Conservation (phyloP, 2,329 filamentous ascomycete genomes). For the Paraphaeosphaeria minitans region DNA sequence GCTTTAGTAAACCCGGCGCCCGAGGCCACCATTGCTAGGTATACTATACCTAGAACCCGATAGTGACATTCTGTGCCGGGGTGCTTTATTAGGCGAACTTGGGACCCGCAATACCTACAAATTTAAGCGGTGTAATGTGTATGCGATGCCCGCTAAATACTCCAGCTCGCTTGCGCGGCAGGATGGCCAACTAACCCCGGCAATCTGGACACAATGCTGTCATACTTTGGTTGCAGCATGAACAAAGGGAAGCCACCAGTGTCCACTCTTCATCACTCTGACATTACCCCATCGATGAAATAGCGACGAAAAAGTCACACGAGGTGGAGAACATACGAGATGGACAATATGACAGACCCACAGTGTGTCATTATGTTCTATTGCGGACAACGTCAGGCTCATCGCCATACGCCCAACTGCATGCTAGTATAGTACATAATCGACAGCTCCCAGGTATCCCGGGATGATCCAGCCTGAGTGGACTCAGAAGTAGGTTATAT, state of each 20-base stretch:
- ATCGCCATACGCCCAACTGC: constrained; percentile 27
- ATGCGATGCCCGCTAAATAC: not conserved
- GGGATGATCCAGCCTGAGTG: not conserved
- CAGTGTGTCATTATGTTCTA: not conserved
- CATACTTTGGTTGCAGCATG: not conserved
- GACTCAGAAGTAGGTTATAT: not conserved
- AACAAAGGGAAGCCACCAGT: not conserved
- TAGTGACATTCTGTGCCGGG: not conserved
- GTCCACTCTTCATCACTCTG: not conserved
- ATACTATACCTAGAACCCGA: not conserved
- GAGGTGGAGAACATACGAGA: not conserved
- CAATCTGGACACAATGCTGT: not conserved
- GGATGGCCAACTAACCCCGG: not conserved
- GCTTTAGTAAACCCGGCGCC: not conserved
- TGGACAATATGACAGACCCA: not conserved
- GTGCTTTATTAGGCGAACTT: not conserved
- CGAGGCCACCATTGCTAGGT: constrained; percentile 1
- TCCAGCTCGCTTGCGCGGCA: not conserved
- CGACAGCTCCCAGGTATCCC: constrained; percentile 15
- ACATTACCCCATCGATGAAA: not conserved
- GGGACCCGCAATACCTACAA: not conserved
- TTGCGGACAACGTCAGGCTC: constrained; percentile 23
- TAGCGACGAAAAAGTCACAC: not conserved
- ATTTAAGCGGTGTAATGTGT: not conserved
- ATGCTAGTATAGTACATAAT: constrained; percentile 41